Evolutionary conservation across 2,329 filamentous ascomycete genomes (phyloP), one percentile per base, ranked within the genome.

Genomic region (Colletotrichum echinochloae): DNA sequence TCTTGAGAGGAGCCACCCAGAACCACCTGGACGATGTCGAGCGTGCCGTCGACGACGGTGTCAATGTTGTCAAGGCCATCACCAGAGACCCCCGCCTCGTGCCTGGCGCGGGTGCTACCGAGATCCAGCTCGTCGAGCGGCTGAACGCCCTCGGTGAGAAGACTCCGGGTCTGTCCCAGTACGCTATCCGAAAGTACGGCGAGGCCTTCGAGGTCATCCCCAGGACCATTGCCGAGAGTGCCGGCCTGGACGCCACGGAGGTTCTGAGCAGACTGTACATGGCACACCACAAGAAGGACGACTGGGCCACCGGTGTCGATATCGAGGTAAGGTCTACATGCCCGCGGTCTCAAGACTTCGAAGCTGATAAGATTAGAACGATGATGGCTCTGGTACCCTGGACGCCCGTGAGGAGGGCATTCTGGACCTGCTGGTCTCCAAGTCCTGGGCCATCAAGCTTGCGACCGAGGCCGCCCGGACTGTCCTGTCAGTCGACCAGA

Each of bases 201-300:
- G 95, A 99, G 84, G 95, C 96, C 11, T 99, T 99, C 77, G 96
- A 99, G 85, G 95, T 99, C 60, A 92, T 99, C 63, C 95, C 96
- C 26, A 91, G 96, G 75, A 97, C 94, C 20, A 87, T 99, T 66
- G 96, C 97, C 60, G 96, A 99, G 84, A 97, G 94, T 76, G 95
- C 95, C 54, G 96, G 96, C 74, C 88, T 99, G 28, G 96, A 99
- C 79, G 96, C 96, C 67, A 99, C 96, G n/a, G 96, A 98, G 82
- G 92, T 98, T 62, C 86, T 99, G 70, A 96, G 94, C 77, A 91
- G 92, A 78, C 86, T 99, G 71, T 99, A 98, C 82, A 94, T 95
- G 35, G 94, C 95, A 61, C 96, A 99, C 83, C 92, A 94, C 83
- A 90, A 97, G 81, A 91, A 92, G 76, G 92, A 95, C 71, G 89